Percentiles rank a stretch among this genome's conserved stretches.
These are phyloP conservation scores for Farysia itapuensis DNA, from an alignment of 1,284 basidiomycete genomes.

Conservation along the genomic window DNA sequence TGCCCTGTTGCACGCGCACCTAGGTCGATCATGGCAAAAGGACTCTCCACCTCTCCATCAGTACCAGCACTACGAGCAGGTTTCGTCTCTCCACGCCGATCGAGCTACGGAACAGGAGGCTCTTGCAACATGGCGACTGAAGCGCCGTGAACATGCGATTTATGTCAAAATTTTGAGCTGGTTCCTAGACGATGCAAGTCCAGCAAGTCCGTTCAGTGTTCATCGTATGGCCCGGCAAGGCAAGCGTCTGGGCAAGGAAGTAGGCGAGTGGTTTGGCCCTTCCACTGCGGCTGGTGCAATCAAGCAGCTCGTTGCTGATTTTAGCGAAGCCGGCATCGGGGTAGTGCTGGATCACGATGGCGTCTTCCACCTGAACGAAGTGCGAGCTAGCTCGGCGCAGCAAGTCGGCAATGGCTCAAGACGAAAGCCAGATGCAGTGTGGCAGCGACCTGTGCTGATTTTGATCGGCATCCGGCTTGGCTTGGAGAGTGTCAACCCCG, in stretches of 20 bases:
- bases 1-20: conserved; percentile 76
- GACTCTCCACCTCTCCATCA: conserved; percentile 14
- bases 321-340: conserved; percentile 77
- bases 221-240: conserved; percentile 94
- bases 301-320: conserved; percentile 70
- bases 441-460: conserved; percentile 81
- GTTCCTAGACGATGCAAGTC: conserved; percentile 89
- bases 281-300: conserved; percentile 94
- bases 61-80: conserved; percentile 8
- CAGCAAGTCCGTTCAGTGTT: conserved; percentile 88
- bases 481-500: conserved; percentile 87
- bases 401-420: not conserved
- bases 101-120: conserved; percentile 6
- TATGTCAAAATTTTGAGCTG: conserved; percentile 88
- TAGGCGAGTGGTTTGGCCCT: conserved; percentile 97
- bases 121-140: conserved; percentile 7
- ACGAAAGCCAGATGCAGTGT: not conserved
- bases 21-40: conserved; percentile 64
- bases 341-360: conserved; percentile 79
- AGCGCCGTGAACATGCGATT: conserved; percentile 56
- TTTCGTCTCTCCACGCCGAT: conserved; percentile 5
- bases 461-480: conserved; percentile 85
- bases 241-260: conserved; percentile 89
- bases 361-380: conserved; percentile 80
- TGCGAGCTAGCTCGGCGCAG: conserved; percentile 74